A percentile compares a stretch with the other conserved stretches of the same genome.
Conservation (phyloP, 805 yeast genomes). For the Scheffersomyces ergatensis region DNA sequence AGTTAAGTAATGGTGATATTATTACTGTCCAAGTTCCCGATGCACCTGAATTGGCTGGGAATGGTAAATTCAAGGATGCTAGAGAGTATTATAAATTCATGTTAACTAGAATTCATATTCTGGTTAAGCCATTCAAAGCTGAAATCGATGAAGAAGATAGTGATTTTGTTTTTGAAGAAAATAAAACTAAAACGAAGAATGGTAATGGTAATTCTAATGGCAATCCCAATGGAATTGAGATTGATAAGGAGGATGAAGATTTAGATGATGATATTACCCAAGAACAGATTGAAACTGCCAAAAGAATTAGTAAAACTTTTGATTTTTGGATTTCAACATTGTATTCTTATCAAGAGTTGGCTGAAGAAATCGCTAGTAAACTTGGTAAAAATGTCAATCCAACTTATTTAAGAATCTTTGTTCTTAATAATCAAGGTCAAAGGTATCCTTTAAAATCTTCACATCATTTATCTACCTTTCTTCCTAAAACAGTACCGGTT, state of each 20-base stretch:
- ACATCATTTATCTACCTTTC: constrained; percentile 36
- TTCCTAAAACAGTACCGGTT: constrained; percentile 43
- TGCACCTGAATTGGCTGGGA: constrained; percentile 17
- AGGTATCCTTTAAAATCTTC: constrained; percentile 44
- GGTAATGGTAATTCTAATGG: neutral
- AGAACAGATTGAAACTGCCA: constrained; percentile 15
- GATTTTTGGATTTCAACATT: constrained; percentile 70
- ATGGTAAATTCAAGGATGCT: constrained; percentile 21
- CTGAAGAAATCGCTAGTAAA: constrained; percentile 55
- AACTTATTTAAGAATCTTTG: constrained; percentile 61
- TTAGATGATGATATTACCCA: constrained; percentile 12
- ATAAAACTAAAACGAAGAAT: constrained; percentile 9
- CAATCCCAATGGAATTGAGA: too few relatives aligned
- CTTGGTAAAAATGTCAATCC: constrained; percentile 51
- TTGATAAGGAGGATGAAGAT: constrained; percentile 6
- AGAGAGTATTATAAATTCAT: constrained; percentile 53
- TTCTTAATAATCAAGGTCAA: constrained; percentile 57
- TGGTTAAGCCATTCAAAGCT: constrained; percentile 45
- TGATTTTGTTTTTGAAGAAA: constrained; percentile 36
- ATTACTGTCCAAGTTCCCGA: constrained; percentile 33
- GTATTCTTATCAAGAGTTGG: constrained; percentile 57
- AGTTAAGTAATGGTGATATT: constrained; percentile 69
- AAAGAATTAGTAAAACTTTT: constrained; percentile 27
- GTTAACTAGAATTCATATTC: constrained; percentile 59
- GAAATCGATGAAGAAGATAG: constrained; percentile 50